Base-by-base conservation (phyloP, 345 rosid genomes). In the Moringa oleifera region DNA sequence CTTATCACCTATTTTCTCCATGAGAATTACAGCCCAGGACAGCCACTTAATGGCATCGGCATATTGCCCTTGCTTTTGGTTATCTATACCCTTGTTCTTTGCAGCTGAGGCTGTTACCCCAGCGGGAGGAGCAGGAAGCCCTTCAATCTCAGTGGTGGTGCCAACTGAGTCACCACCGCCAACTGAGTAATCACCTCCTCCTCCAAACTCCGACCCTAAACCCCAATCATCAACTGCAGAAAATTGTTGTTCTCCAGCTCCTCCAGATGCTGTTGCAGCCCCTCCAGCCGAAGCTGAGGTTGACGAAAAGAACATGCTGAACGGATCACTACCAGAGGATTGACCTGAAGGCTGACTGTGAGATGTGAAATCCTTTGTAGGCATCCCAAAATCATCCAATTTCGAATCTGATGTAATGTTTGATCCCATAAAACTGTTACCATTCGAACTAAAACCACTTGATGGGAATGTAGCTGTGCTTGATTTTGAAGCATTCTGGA, bases 1-100 rank as follows among this genome's bases (percentile, higher is more conserved):
- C 47, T 65, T 56, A 66, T 86, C 95, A 18, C 87, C 85, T 58
- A 83, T 62, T 76, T 81, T 90, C 72, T 83, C 92, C 72, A 86
- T 71, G 66, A 94, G 97, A 68, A 94, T 58, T 33, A 88, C 88
- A 54, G 99, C 96, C 99, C 99, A 94, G 0, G 97, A 94, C 59
- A 94, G 71, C 99, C 99, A 94, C 80, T 94, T 94, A 68, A 90
- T 94, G 45, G 97, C 99, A 71, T 94, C 97, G 20, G 95, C 97
- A 68, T 86, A 88, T 70, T 94, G 99, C 31, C 97, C 99, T 52
- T 89, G 90, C 71, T 86, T 88, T 78, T 90, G 84, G 65, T 83
- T 84, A 67, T 94, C 95, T 66, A 85, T 68, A 23, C 97, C 99
- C 77, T 94, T 94, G 69, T 57, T 78, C 89, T 82, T 94, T 41